Evolutionary conservation across 1,284 basidiomycete species (phyloP).

Genomic region (Waitea zeae): DNA sequence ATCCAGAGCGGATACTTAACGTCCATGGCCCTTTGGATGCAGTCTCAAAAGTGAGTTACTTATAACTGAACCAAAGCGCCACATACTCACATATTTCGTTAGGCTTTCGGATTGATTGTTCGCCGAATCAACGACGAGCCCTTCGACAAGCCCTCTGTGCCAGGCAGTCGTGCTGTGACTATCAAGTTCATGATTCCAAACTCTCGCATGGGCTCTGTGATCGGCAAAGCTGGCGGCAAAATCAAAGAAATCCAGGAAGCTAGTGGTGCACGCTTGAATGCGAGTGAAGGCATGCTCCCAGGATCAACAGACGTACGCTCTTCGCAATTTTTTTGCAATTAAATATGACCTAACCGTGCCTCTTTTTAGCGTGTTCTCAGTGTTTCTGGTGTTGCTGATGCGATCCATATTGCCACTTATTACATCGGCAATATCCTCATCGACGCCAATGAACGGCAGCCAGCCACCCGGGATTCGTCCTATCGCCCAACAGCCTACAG

Average conservation of each 20-base stretch:
- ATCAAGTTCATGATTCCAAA: constrained; percentile 99
- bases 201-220: constrained; percentile 98
- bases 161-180: constrained; percentile 93
- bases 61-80: too few species aligned
- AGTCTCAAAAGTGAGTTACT: constrained; percentile 82
- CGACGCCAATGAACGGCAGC: constrained; percentile 83
- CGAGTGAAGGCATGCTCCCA: constrained; percentile 95
- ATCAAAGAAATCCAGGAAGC: constrained; percentile 99
- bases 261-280: constrained; percentile 89
- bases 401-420: constrained; percentile 98
- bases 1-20: constrained; percentile 95
- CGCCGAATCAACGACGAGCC: constrained; percentile 99
- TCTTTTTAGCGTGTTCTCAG: constrained; percentile 89
- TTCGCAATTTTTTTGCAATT: constrained; percentile 6
- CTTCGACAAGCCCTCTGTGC: constrained; percentile 93
- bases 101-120: constrained; percentile 98
- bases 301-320: constrained; percentile 91
- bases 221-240: constrained; percentile 93
- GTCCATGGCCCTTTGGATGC: constrained; percentile 97
- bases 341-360: too few species aligned
- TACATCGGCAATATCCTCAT: constrained; percentile 96
- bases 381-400: constrained; percentile 98
- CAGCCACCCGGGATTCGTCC: constrained; percentile 29
- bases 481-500: constrained; percentile 23
- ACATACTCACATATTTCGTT: constrained; percentile 6